Base-by-base conservation (phyloP, 192 early-diverging fungal genomes). In the Backusella tuberculispora region DNA sequence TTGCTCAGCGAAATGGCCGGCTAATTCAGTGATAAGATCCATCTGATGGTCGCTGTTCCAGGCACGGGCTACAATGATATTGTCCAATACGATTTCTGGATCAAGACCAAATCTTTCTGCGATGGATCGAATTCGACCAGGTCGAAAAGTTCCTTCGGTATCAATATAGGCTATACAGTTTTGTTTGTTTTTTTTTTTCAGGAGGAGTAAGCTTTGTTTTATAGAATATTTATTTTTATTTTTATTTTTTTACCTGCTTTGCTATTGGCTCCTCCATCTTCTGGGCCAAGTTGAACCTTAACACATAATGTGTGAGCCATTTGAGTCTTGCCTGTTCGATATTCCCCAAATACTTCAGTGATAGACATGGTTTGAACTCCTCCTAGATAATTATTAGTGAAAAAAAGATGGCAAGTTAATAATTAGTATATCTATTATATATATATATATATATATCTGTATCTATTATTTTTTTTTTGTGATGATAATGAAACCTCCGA, bases 341-440 rank as follows among this genome's bases (percentile, higher is more conserved):
- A 96, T 77, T 95, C 93, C 13, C 95, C 94, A 83, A 95, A 96
- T 13, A 87, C 93, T 75, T 96, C 95, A 3, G 95, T 96, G 63
- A 96, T 93, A 14, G 89, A 87, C 88, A 91, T 90, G 9, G 90
- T 88, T 71, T 95, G 90, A 47, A 96, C 85, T 41, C 95, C 95
- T 8, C 94, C 88, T 86, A 41, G 13, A 56, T 44, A 64, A 64
- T 48, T 12, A 4, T 46, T 65, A 12, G 9, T 42, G n/a, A 45
- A 46, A 34, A 69, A 21, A 69, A 26, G 14, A 45, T 26, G 43
- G 44, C 21, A 24, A 26, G 21, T 12, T 24, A 21, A 41, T 34
- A 6, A 12, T 69, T 2, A 34, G 15, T n/a, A 46, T 40, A 40
- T 46, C 45, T 43, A 7, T 72, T 41, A n/a, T n/a, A n/a, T n/a